phyloP scores from a whole-genome alignment of 2,329 filamentous ascomycete species.

The Apiospora sp. region DNA sequence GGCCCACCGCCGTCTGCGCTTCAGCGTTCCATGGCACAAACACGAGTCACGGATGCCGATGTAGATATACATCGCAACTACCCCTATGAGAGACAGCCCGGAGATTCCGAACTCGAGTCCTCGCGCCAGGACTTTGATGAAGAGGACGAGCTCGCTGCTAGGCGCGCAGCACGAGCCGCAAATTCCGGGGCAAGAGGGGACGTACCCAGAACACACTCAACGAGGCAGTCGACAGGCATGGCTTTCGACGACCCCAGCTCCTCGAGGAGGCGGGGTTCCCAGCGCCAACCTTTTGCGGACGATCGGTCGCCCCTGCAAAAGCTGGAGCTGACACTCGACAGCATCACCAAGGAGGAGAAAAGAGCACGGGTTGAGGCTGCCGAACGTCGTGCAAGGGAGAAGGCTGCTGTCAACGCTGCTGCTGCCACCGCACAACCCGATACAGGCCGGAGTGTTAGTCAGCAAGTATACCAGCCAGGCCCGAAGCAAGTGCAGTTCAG shows the following conservation, averaged over 20 bases:
- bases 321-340: conserved; percentile 88
- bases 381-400: conserved; percentile 75
- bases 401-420: conserved; percentile 53
- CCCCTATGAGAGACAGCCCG: conserved; percentile 34
- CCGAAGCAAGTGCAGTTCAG: conserved; percentile 42
- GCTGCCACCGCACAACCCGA: conserved; percentile 37
- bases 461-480: conserved; percentile 30
- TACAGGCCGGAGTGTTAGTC: conserved; percentile 30
- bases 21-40: conserved; percentile 35
- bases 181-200: conserved; percentile 32
- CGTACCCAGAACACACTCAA: conserved; percentile 34
- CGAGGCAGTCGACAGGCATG: conserved; percentile 39
- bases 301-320: conserved; percentile 92
- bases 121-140: conserved; percentile 41
- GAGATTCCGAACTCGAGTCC: conserved; percentile 25
- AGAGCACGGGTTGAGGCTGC: conserved; percentile 84
- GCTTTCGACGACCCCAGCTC: conserved; percentile 32
- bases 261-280: conserved; percentile 50
- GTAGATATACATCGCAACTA: not conserved
- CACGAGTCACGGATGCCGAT: conserved; percentile 38
- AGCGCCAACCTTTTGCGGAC: conserved; percentile 71
- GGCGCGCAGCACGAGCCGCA: conserved; percentile 23
- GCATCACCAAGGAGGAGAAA: conserved; percentile 96
- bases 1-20: conserved; percentile 40
- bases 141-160: conserved; percentile 28